Evolutionary conservation across 352 stramenopile genomes (phyloP).

Genomic region (Pythium rhizo-oryzae): DNA sequence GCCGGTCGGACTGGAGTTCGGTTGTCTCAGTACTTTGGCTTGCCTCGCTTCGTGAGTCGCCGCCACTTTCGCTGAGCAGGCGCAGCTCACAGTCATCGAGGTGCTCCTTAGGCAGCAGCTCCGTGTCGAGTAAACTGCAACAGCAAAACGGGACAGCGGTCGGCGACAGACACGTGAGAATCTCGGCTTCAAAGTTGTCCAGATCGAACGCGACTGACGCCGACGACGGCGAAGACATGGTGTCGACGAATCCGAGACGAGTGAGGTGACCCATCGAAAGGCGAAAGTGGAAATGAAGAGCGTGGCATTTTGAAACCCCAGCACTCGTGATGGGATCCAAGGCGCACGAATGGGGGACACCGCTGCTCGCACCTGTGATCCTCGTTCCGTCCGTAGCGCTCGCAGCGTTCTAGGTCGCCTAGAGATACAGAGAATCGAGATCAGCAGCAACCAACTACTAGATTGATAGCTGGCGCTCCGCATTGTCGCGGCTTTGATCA

Average conservation of each 20-base stretch:
- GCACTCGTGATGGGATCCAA: no score
- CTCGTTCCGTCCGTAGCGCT: no score
- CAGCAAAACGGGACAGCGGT: not conserved
- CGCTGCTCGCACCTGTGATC: no score
- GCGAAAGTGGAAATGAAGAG: not conserved
- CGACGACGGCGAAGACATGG: not conserved
- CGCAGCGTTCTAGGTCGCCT: no score
- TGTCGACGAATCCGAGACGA: not conserved
- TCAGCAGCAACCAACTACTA: no score
- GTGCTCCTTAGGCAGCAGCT: not conserved
- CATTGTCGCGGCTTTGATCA: no score
- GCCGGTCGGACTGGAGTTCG: not conserved
- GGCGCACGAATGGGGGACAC: no score
- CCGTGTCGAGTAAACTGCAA: not conserved
- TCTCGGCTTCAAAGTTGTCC: not conserved
- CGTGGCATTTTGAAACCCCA: no score
- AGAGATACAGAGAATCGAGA: no score
- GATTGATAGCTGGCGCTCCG: no score
- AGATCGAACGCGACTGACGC: not conserved
- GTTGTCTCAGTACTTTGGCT: not conserved
- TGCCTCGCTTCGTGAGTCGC: not conserved
- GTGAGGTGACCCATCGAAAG: not conserved
- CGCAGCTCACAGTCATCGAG: not conserved
- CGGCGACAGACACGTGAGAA: not conserved
- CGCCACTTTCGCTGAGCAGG: not conserved